Percentiles rank a stretch among this genome's conserved stretches.
These are phyloP conservation scores for Sphagnum fallax DNA, from an alignment of 228 moss, liverwort and hornwort genomes.

Conservation along the genomic window DNA sequence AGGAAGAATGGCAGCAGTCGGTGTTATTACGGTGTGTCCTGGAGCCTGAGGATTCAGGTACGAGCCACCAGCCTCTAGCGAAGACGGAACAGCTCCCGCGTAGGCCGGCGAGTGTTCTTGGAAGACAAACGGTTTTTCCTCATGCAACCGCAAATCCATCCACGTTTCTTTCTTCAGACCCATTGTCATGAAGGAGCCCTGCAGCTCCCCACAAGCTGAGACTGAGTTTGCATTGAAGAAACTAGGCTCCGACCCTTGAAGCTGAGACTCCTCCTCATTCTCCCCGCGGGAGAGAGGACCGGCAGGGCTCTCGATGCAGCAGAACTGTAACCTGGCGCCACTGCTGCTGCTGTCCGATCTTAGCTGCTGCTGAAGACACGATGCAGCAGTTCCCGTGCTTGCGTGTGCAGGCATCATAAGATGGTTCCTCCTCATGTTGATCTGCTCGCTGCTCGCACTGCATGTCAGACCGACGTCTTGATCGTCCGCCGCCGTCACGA, in stretches of 20 bases:
- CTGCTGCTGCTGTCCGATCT: constrained; percentile 19
- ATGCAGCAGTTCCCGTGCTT: constrained; percentile 14
- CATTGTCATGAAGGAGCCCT: constrained; percentile 23
- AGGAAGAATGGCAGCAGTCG: neutral
- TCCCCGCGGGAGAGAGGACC: neutral
- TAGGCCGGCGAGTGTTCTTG: too few relatives aligned
- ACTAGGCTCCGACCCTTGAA: too few relatives aligned
- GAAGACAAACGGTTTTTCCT: too few relatives aligned
- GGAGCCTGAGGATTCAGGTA: neutral
- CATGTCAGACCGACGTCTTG: constrained; percentile 23
- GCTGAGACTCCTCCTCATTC: too few relatives aligned
- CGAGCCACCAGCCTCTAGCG: neutral
- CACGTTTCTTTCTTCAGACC: neutral
- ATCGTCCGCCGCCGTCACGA: neutral
- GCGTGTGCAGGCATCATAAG: constrained; percentile 7
- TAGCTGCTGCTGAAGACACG: neutral
- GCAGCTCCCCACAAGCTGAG: constrained; percentile 17
- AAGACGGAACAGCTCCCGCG: too few relatives aligned
- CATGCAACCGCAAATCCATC: too few relatives aligned
- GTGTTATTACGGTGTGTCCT: neutral
- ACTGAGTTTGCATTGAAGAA: too few relatives aligned
- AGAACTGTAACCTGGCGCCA: neutral
- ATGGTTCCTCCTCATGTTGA: constrained; percentile 9
- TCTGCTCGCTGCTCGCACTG: constrained; percentile 2
- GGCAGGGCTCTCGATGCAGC: neutral